Evolutionary conservation across 352 stramenopile species (phyloP).

Genomic region (Phytopythium vexans): DNA sequence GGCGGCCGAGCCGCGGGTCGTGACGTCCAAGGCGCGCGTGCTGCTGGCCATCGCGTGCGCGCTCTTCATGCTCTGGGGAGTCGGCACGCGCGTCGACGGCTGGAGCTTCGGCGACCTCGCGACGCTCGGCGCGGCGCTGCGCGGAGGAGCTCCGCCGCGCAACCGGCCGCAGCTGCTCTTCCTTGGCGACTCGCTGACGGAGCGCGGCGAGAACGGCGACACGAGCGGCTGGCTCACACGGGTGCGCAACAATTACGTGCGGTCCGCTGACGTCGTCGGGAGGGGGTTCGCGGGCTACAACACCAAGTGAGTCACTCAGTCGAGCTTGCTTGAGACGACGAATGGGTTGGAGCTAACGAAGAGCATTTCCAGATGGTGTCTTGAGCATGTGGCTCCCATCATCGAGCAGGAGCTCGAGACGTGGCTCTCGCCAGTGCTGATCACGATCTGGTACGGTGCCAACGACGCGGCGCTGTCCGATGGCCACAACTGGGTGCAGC

Average conservation of each 20-base stretch:
- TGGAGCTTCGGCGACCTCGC: slow-evolving; percentile 3
- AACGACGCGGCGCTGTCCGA: slow-evolving; percentile 48
- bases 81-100: slow-evolving; percentile 11
- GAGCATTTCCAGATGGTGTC: slow-evolving; percentile 30
- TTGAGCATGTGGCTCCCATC: slow-evolving; percentile 22
- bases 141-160: neutral
- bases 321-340: too few species aligned
- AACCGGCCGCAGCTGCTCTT: slow-evolving; percentile 39
- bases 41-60: slow-evolving; percentile 9
- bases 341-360: too few species aligned
- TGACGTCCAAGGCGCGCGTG: slow-evolving; percentile 11
- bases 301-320: slow-evolving; percentile 24
- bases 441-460: slow-evolving; percentile 50
- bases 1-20: slow-evolving; percentile 1
- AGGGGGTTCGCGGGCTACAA: slow-evolving; percentile 59
- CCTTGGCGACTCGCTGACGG: slow-evolving; percentile 64
- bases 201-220: slow-evolving; percentile 31
- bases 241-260: slow-evolving; percentile 47
- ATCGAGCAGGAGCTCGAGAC: slow-evolving; percentile 27
- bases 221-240: slow-evolving; percentile 38
- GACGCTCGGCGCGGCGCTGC: slow-evolving; percentile 4
- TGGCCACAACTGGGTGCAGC: slow-evolving; percentile 25
- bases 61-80: slow-evolving; percentile 16
- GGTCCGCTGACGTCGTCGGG: slow-evolving; percentile 52
- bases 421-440: slow-evolving; percentile 15